phyloP scores from a whole-genome alignment of 257 asterid species.

The Rhazya stricta region DNA sequence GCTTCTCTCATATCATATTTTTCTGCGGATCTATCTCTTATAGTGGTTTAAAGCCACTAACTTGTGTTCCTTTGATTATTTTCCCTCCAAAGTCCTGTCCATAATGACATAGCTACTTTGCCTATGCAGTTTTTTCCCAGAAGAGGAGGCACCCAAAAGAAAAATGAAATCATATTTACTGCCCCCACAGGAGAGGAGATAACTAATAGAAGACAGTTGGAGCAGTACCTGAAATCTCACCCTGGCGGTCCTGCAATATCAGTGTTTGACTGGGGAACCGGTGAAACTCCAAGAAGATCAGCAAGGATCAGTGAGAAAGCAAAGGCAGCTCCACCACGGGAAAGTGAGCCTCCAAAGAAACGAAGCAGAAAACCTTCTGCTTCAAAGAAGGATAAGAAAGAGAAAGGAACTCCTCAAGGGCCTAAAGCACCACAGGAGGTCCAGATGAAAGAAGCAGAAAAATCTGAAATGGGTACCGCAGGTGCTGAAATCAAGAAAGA shows the following conservation, averaged over 20 bases:
- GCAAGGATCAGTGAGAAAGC: conserved; percentile 46
- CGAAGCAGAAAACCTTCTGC: conserved; percentile 32
- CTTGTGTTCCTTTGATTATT: background rate
- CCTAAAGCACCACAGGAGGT: conserved; percentile 26
- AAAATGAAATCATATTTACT: conserved; percentile 40
- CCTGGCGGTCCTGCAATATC: conserved; percentile 36
- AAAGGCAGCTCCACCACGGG: conserved; percentile 28
- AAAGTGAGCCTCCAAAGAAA: conserved; percentile 33
- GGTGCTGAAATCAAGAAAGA: conserved; percentile 14
- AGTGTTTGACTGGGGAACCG: conserved; percentile 50
- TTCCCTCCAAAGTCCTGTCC: background rate
- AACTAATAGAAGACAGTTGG: conserved; percentile 34
- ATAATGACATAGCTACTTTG: background rate
- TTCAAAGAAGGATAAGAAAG: conserved; percentile 29
- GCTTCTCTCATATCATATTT: background rate
- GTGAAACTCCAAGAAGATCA: conserved; percentile 54
- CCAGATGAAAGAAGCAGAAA: conserved; percentile 28
- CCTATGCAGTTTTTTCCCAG: conserved; percentile 29
- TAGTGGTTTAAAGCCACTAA: background rate
- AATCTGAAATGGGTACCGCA: conserved; percentile 17
- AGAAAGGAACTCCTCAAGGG: conserved; percentile 28
- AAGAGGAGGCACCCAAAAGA: conserved; percentile 35
- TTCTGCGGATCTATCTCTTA: background rate
- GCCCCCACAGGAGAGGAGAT: conserved; percentile 53
- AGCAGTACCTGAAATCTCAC: conserved; percentile 47